Base-by-base conservation (phyloP, 345 rosid species). In the Lumnitzera racemosa region DNA sequence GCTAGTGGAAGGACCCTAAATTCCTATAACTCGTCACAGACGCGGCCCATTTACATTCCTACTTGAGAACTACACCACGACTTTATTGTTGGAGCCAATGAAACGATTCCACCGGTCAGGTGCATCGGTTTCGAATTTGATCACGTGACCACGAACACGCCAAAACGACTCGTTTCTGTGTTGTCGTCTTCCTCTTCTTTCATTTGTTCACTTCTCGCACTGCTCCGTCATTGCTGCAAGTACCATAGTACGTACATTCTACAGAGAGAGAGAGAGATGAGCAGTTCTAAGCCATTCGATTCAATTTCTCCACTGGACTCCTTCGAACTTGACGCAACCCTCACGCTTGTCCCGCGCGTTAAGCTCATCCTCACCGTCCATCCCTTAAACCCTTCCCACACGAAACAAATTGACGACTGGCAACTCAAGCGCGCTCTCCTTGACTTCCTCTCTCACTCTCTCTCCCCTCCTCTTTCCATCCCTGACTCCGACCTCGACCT, bases 401-500 rank as follows among this genome's bases (percentile, higher is more conserved):
- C 89, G 8, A 89, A 75, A 23, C 78, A 88, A 59, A 73, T 89
- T 70, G 96, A 92, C 74, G 96, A 89, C 68, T 92, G 98, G 98
- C 90, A 81, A 65, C 80, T 89, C 55, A 92, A 82, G 71, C 84
- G 78, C 43, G 86, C 98, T 15, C 73, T 89, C 20, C 67, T 73
- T 2, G 88, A 84, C 55, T 92, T 79, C 76, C 82, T 89, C 64
- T 82, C 76, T 71, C 59, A 61, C 69, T 84, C 91, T 0, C 71
- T 80, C 53, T 62, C 78, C 24, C 76, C 80, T 49, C 52, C 95
- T 52, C 61, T 85, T 56, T 61, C 75, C 46, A 73, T 92, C 16
- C 69, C 90, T 12, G 91, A 82, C 49, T 89, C 78, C 56, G 96
- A 89, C 62, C 77, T 92, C 41, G 69, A 78, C 25, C 76, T 89